Conservation (phyloP, 495 filamentous ascomycete genomes). For the Immersiella caudata region DNA sequence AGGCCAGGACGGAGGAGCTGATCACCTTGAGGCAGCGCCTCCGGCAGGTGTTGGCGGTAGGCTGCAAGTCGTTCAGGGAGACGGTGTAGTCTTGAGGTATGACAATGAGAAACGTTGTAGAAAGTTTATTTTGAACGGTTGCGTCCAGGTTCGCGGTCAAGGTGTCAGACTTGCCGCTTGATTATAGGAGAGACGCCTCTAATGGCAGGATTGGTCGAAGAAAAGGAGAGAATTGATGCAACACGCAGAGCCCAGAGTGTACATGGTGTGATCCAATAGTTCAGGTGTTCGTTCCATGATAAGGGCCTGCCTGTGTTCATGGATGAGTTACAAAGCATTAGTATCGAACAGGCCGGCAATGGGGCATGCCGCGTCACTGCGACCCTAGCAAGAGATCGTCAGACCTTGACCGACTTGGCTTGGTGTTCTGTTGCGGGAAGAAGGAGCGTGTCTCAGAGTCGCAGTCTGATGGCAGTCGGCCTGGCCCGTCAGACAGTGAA, state of each 20-base stretch:
- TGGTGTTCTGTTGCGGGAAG: conserved; percentile 14
- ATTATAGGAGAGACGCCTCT: background rate
- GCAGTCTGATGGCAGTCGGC: conserved; percentile 23
- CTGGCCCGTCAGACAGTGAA: conserved; percentile 22
- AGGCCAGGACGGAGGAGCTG: too few relatives aligned
- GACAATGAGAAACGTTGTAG: too few relatives aligned
- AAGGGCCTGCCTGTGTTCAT: background rate
- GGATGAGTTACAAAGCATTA: background rate
- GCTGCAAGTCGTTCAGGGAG: too few relatives aligned
- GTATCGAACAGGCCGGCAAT: background rate
- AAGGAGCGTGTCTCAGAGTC: conserved; percentile 23
- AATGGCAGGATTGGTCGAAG: background rate
- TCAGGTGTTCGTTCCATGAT: background rate
- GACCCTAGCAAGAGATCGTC: conserved; percentile 23
- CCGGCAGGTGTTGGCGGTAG: too few relatives aligned
- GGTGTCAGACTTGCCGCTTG: background rate
- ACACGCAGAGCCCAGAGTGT: background rate
- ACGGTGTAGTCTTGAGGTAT: too few relatives aligned
- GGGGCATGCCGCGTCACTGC: background rate
- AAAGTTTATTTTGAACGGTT: too few relatives aligned
- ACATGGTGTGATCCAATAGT: background rate
- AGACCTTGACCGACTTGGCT: conserved; percentile 6
- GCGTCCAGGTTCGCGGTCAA: background rate
- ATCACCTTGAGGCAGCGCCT: too few relatives aligned
- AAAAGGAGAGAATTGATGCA: background rate